Percentiles rank a stretch among this genome's conserved stretches.
Conservation (phyloP, 2,329 filamentous ascomycete genomes). For the Colletotrichum higginsianum region DNA sequence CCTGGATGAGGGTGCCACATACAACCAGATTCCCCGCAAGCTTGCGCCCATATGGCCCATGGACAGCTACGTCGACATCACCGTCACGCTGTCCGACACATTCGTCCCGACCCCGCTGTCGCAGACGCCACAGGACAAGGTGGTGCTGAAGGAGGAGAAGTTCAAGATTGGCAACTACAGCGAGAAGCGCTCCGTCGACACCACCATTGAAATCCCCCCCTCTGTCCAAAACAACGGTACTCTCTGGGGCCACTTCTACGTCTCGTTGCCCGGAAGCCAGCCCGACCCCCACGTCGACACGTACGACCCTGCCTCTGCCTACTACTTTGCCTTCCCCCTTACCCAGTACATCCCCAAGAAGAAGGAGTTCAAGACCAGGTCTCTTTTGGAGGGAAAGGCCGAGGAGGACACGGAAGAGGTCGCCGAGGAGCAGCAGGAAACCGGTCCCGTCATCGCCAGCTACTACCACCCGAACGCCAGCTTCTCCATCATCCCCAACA, state of each 20-base stretch:
- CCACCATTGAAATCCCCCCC: constrained; percentile 82
- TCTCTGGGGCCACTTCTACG: constrained; percentile 93
- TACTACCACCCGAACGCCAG: constrained; percentile 98
- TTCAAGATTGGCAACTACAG: constrained; percentile 86
- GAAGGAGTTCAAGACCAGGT: constrained; percentile 89
- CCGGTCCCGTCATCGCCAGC: constrained; percentile 80
- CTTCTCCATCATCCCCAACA: constrained; percentile 86
- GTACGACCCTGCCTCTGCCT: constrained; percentile 83
- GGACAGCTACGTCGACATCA: constrained; percentile 84
- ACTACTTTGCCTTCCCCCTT: constrained; percentile 87
- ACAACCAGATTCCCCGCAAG: constrained; percentile 76
- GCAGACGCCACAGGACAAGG: constrained; percentile 74
- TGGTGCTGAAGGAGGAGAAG: constrained; percentile 84
- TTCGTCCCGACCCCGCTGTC: constrained; percentile 78
- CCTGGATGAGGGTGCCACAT: constrained; percentile 73
- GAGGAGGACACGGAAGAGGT: constrained; percentile 68
- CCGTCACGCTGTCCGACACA: constrained; percentile 86
- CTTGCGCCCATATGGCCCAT: constrained; percentile 91
- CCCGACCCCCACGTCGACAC: constrained; percentile 81
- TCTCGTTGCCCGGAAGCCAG: constrained; percentile 81
- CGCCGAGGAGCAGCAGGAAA: constrained; percentile 65
- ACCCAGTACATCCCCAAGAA: constrained; percentile 94
- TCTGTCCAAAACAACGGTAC: constrained; percentile 93
- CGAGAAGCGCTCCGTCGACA: constrained; percentile 83
- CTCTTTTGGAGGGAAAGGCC: constrained; percentile 76